phyloP scores from a whole-genome alignment of 2,329 filamentous ascomycete species.

The Monosporascus sp. region DNA sequence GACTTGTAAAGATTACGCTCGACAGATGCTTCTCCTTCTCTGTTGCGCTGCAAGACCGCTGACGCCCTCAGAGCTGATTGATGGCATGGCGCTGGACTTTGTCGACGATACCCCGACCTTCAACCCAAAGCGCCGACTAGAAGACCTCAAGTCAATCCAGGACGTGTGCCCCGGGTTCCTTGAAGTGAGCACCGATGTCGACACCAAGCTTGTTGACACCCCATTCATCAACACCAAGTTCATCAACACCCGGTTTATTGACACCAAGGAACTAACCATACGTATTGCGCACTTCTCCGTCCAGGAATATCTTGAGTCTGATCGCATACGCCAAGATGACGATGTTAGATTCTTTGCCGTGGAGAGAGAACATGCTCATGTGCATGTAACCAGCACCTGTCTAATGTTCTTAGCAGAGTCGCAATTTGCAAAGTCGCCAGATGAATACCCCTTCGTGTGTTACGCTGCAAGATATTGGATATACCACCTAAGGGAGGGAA shows the following conservation, averaged over 20 bases:
- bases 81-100: neutral
- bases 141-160: neutral
- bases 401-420: neutral
- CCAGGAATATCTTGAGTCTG: neutral
- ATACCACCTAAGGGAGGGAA: neutral
- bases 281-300: neutral
- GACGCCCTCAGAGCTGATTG: neutral
- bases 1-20: neutral
- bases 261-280: neutral
- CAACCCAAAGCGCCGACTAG: neutral
- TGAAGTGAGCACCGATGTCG: neutral
- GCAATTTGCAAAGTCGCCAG: neutral
- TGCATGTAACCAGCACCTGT: neutral
- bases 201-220: too few species aligned
- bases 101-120: neutral
- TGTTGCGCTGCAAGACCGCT: neutral
- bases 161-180: neutral
- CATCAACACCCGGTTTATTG: too few species aligned
- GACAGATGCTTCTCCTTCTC: neutral
- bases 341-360: neutral
- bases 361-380: neutral
- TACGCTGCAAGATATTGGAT: neutral
- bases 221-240: too few species aligned
- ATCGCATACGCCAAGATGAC: neutral
- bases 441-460: neutral